Evolutionary conservation across 108 stramenopile genomes (phyloP), one percentile per base, ranked within the genome.

Genomic region (Mediolabrus comicus): DNA sequence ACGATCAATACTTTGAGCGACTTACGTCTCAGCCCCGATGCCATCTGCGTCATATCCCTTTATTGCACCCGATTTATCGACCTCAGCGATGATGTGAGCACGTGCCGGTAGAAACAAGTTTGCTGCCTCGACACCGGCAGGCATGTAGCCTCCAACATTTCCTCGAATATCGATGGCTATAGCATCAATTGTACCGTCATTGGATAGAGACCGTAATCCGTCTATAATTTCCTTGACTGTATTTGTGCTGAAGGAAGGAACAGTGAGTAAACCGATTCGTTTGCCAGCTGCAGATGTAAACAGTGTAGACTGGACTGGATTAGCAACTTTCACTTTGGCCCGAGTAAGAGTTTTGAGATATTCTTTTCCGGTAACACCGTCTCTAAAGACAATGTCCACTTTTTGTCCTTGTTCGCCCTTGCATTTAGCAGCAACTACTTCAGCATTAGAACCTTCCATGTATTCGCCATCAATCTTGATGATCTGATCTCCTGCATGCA

Each of bases 131-230:
- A 86, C 83, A 3, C 83, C 86, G 5, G 82, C 83, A 3, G 80
- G 86, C 83, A 87, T 84, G 67, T 83, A 84, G 3, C 86, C 86
- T 0, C 86, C 86, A 1, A 71, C 82, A 71, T 87, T 87, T 0
- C 86, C 86, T 16, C 86, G 62, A 2, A 87, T 51, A 57, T 87
- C 86, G 17, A 87, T 64, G 14, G 64, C 84, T 22, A 84, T 36
- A 10, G 71, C 73, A 39, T 74, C 73, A 31, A 74, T 54, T 35
- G 65, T 35, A 26, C 32, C 41, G 26, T 22, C 38, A 22, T 59
- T 30, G 2, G 22, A 25, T 14, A 83, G 14, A 3, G 58, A 51
- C n/a, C 70, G 69, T 19, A 87, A 27, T 43, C 65, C 77, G 9
- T 76, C 58, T 11, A 71, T 65, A 12, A 87, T 69, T 60, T 71